phyloP scores from a whole-genome alignment of 2,329 filamentous ascomycete species.

The Nemania bipapillata region DNA sequence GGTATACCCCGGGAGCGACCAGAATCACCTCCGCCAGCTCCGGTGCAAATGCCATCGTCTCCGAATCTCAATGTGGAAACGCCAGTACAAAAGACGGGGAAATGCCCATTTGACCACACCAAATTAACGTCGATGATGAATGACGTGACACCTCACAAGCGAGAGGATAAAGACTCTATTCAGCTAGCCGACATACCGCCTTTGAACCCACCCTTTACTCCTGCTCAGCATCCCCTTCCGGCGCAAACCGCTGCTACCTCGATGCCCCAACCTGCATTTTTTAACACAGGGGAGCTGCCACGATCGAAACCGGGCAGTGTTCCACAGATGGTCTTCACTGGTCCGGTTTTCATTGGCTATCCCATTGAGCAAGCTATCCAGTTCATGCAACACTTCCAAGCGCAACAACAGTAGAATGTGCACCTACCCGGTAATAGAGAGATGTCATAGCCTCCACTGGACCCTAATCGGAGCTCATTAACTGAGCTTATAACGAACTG shows the following conservation, averaged over 20 bases:
- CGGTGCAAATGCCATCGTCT: conserved; percentile 61
- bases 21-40: conserved; percentile 67
- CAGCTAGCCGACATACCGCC: conserved; percentile 38
- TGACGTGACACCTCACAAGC: conserved; percentile 44
- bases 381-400: conserved; percentile 72
- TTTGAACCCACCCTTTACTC: conserved; percentile 40
- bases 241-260: conserved; percentile 44
- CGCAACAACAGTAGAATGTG: conserved; percentile 39
- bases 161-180: conserved; percentile 44
- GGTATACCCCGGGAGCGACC: conserved; percentile 57
- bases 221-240: conserved; percentile 40
- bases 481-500: neutral
- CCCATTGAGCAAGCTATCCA: conserved; percentile 82
- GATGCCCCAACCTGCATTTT: conserved; percentile 62
- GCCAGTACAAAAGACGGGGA: conserved; percentile 53
- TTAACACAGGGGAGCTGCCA: conserved; percentile 57
- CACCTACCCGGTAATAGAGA: neutral
- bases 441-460: neutral
- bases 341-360: conserved; percentile 94
- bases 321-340: conserved; percentile 86
- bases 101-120: conserved; percentile 69
- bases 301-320: conserved; percentile 50
- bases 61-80: conserved; percentile 44
- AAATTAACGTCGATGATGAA: conserved; percentile 54
- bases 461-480: neutral